Base-by-base conservation (phyloP, 768 basidiomycete species). In the Leucocoprinus sp. region DNA sequence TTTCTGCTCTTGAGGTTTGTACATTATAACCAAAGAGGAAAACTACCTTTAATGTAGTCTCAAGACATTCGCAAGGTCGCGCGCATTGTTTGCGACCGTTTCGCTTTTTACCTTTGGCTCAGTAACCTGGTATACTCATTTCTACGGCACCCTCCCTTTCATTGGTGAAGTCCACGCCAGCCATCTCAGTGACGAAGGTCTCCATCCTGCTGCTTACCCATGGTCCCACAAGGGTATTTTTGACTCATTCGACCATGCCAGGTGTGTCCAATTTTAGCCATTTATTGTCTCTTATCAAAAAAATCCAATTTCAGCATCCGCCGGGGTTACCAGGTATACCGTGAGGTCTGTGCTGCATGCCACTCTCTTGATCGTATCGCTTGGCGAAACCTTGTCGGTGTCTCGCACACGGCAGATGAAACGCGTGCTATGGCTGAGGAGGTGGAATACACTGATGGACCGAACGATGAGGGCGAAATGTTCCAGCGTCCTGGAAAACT, bases 321-420 rank as follows among this genome's bases (percentile, higher is more conserved):
- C 57, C 78, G 95, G 60, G 93, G 92, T 31, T 93, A 89, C 72
- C 82, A 87, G 65, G 96, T 99, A 46, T 99, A 99, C 75, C 90
- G 93, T 53, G 95, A 99, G 69, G 96, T 99, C 46, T 99, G 96
- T 62, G 90, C 96, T 12, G 92, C 96, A 8, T 99, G 96, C 67
- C 96, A 99, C 66, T 99, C 96, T 26, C 82, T 99, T 45, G 91
- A 99, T 71, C 92, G 96, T 57, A 93, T 99, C 60, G 96, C 96
- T 48, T 99, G 96, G 96, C 90, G 96, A 62, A 99, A 98, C 71
- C 73, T 99, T 48, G 96, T 99, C 54, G 96, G 93, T 59, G 92
- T 97, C 45, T 96, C 93, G 22, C 96, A 99, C 70, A 90, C 86
- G 55, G 95, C 73, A 34, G 87, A 92, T 53, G 93, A 99, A 68